A percentile compares a stretch with the other conserved stretches of the same genome.
Evolutionary conservation across 192 early-diverging fungal species (phyloP).

Genomic region (Kickxella alabastrina): DNA sequence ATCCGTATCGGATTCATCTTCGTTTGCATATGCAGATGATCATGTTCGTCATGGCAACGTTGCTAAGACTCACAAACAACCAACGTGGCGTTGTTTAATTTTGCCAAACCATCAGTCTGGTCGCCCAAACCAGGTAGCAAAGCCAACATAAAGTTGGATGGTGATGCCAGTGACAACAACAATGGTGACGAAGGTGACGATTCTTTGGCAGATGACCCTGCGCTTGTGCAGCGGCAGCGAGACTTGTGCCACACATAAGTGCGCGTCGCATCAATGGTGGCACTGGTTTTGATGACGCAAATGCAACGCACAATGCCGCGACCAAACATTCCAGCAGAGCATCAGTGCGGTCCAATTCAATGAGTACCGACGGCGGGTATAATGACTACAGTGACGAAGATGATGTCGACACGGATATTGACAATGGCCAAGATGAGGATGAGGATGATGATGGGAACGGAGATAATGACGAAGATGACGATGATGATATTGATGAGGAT

Average conservation of each 20-base stretch:
- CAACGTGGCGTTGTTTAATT: background rate
- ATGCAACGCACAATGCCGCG: background rate
- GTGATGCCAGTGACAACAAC: conserved; percentile 1
- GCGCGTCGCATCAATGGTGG: background rate
- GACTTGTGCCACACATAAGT: conserved; percentile 4
- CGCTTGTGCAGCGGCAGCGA: background rate
- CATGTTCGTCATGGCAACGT: background rate
- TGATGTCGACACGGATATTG: conserved; percentile 8
- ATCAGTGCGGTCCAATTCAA: background rate
- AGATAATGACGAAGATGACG: too few relatives aligned
- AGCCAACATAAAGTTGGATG: conserved; percentile 1
- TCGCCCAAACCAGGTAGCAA: background rate
- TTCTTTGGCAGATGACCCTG: background rate
- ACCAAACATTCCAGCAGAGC: background rate
- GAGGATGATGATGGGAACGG: too few relatives aligned
- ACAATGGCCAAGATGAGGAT: background rate
- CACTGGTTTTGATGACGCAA: background rate
- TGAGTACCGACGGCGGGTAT: background rate
- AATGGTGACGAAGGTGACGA: conserved; percentile 5
- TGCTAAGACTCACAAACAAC: background rate
- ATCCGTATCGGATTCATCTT: background rate
- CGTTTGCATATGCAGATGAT: background rate
- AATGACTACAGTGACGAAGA: conserved; percentile 10
- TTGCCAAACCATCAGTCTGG: background rate
- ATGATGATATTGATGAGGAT: conserved; percentile 20